Conservation (phyloP, 140 eudicot genomes). For the Bidens hawaiensis region DNA sequence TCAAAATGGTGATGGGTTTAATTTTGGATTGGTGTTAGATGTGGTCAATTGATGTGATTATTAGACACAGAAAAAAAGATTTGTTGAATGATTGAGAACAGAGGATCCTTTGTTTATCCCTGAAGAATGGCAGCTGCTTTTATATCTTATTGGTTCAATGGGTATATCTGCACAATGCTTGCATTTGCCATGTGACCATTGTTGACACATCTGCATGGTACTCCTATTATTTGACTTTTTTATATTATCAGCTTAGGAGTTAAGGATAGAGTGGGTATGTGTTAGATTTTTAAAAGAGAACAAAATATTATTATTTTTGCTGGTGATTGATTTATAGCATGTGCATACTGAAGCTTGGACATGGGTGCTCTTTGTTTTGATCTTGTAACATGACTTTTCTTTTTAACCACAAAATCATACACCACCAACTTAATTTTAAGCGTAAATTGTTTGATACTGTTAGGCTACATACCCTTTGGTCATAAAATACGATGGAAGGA, state of each 20-base stretch:
- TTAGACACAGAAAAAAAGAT: constrained; percentile 25
- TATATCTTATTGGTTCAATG: constrained; percentile 13
- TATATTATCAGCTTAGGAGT: constrained; percentile 30
- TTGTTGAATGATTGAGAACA: constrained; percentile 14
- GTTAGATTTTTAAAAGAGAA: not conserved
- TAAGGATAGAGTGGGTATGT: not conserved
- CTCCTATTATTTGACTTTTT: constrained; percentile 18
- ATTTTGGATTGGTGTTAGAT: constrained; percentile 15
- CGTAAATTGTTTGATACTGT: too few species aligned
- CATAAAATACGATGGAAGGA: not conserved
- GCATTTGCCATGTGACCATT: constrained; percentile 32
- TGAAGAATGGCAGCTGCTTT: constrained; percentile 25
- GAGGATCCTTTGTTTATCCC: constrained; percentile 3
- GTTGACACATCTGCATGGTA: constrained; percentile 22
- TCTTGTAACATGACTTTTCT: not conserved
- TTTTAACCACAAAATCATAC: too few species aligned
- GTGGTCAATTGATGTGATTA: constrained; percentile 24
- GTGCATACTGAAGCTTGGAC: not conserved
- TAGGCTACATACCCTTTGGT: too few species aligned
- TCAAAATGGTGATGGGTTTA: constrained; percentile 21
- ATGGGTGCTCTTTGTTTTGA: not conserved
- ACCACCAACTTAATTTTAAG: too few species aligned
- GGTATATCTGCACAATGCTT: constrained; percentile 12
- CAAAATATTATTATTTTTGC: not conserved
- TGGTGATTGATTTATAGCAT: not conserved